These are phyloP conservation scores for Omphalotus olearius DNA, from an alignment of 1,284 basidiomycete genomes.

Conservation along the genomic window DNA sequence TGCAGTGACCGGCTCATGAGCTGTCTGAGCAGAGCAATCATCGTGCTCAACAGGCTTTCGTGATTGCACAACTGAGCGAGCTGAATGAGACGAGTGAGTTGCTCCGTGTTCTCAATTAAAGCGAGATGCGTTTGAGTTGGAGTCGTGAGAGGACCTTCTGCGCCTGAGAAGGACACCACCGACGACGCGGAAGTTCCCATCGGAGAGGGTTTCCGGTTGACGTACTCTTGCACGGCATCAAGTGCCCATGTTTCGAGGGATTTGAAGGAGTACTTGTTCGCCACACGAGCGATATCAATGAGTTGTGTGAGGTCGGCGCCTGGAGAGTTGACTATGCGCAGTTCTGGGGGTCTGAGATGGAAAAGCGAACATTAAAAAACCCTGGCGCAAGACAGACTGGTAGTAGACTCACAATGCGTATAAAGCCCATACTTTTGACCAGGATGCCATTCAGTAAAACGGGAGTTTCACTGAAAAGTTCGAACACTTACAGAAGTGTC, in stretches of 20 bases:
- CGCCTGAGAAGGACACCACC: slow-evolving; percentile 27
- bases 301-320: slow-evolving; percentile 48
- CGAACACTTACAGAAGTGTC: slow-evolving; percentile 38
- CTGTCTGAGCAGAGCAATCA: slow-evolving; percentile 52
- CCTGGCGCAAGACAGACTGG: background rate
- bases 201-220: slow-evolving; percentile 54
- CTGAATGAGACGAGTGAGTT: slow-evolving; percentile 53
- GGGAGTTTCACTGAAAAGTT: background rate
- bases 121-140: slow-evolving; percentile 20
- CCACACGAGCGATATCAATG: slow-evolving; percentile 56
- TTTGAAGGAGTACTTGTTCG: slow-evolving; percentile 69
- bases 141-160: slow-evolving; percentile 11
- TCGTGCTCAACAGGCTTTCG: slow-evolving; percentile 47
- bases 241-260: slow-evolving; percentile 65
- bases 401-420: slow-evolving; percentile 36
- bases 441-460: slow-evolving; percentile 32
- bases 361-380: slow-evolving; percentile 2
- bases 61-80: slow-evolving; percentile 65
- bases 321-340: slow-evolving; percentile 40
- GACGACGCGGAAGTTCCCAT: slow-evolving; percentile 34
- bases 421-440: slow-evolving; percentile 46
- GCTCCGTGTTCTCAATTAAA: slow-evolving; percentile 34
- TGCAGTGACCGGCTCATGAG: slow-evolving; percentile 54
- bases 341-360: slow-evolving; percentile 50
- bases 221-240: slow-evolving; percentile 58